phyloP scores from a whole-genome alignment of 73 alveolate genomes.

The Paramecium octaurelia region DNA sequence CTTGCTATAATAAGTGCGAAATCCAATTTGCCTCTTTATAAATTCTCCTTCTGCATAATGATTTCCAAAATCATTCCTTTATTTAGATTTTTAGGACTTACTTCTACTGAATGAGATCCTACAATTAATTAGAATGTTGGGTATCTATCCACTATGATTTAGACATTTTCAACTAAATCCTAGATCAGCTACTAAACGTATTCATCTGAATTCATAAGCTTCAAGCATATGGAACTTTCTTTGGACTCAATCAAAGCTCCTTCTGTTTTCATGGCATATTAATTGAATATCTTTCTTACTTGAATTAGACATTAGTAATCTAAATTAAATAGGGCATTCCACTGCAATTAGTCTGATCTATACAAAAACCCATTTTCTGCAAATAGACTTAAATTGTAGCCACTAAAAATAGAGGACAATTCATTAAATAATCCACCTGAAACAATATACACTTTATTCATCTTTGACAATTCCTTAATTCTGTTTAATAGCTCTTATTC shows the following conservation, averaged over 20 bases:
- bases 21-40: conserved; percentile 23
- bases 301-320: neutral
- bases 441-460: neutral
- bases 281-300: neutral
- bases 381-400: neutral
- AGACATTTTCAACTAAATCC: conserved; percentile 33
- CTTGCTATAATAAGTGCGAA: neutral
- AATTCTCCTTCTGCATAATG: neutral
- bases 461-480: neutral
- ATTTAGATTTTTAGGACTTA: conserved; percentile 3
- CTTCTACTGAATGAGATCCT: neutral
- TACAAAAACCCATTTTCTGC: conserved; percentile 31
- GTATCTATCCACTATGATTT: neutral
- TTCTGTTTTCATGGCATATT: conserved; percentile 33
- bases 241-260: neutral
- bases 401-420: neutral
- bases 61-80: conserved; percentile 28
- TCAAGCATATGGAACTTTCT: conserved; percentile 16
- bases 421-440: conserved; percentile 12
- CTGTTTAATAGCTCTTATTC: neutral
- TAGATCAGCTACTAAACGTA: neutral
- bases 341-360: neutral
- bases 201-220: neutral
- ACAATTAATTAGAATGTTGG: neutral
- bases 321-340: neutral